Evolutionary conservation across 345 rosid species (phyloP).

Genomic region (Sisymbrium altissimum): DNA sequence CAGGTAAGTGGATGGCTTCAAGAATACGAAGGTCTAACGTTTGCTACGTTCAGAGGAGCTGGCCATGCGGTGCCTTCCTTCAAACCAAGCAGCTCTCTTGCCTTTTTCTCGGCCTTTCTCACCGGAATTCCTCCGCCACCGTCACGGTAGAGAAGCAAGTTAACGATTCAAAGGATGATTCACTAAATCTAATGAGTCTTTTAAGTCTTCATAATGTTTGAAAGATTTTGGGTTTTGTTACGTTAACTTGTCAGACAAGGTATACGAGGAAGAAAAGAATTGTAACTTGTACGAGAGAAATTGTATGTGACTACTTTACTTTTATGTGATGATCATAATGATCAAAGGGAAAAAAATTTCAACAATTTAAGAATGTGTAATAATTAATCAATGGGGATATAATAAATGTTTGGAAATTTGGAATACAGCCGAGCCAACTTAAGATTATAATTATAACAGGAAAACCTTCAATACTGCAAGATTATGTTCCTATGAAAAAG

Average conservation of each 20-base stretch:
- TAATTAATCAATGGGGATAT: no score
- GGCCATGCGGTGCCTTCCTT: slow-evolving; percentile 93
- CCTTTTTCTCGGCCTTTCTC: slow-evolving; percentile 76
- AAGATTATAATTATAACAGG: not conserved
- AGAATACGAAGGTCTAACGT: slow-evolving; percentile 81
- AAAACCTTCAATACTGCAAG: not conserved
- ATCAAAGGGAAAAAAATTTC: not conserved
- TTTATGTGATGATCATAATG: slow-evolving; percentile 9
- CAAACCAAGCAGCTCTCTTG: slow-evolving; percentile 79
- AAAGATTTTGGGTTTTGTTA: slow-evolving; percentile 24
- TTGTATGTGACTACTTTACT: slow-evolving; percentile 1
- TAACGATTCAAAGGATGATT: not conserved
- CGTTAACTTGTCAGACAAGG: slow-evolving; percentile 22
- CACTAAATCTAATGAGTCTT: slow-evolving; percentile 3
- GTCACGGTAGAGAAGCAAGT: slow-evolving; percentile 23
- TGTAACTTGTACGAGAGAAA: slow-evolving; percentile 7
- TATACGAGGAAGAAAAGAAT: not conserved
- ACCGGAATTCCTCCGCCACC: slow-evolving; percentile 50
- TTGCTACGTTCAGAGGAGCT: slow-evolving; percentile 96
- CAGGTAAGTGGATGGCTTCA: slow-evolving; percentile 95
- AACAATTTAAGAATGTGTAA: not conserved
- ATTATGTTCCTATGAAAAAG: not conserved
- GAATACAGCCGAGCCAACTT: not conserved
- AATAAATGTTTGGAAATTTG: not conserved
- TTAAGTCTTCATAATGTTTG: not conserved